Evolutionary conservation across 257 asterid species (phyloP).

Genomic region (Osmanthus fragrans): DNA sequence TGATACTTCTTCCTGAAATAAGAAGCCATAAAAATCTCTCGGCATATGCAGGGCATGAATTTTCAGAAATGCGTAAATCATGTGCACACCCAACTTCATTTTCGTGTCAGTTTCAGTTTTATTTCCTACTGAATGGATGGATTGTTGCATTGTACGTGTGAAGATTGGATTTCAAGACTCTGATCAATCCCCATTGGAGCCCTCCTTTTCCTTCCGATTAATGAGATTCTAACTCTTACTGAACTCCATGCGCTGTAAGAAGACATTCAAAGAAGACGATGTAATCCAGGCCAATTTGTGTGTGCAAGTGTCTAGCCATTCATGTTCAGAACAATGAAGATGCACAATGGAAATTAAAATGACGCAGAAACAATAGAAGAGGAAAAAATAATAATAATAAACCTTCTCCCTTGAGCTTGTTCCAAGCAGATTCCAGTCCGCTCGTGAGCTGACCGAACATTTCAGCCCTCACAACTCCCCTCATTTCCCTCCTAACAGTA

Average conservation of each 20-base stretch:
- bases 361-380: neutral
- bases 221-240: neutral
- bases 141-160: neutral
- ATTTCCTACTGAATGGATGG: neutral
- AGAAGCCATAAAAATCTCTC: neutral
- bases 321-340: neutral
- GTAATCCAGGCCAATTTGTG: too few species aligned
- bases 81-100: neutral
- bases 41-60: neutral
- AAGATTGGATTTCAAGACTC: neutral
- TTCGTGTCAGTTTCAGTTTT: neutral
- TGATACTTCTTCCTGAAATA: neutral
- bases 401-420: conserved; percentile 99
- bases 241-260: neutral
- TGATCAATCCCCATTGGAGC: neutral
- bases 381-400: neutral
- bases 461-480: conserved; percentile 72
- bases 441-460: conserved; percentile 94
- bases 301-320: neutral
- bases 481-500: conserved; percentile 38
- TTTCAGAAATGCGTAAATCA: neutral
- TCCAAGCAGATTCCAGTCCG: conserved; percentile 95
- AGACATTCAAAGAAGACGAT: too few species aligned
- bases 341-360: neutral
- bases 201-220: neutral